A percentile compares a stretch with the other conserved stretches of the same genome.
Evolutionary conservation across 2,329 filamentous ascomycete genomes (phyloP).

Genomic region (Mycosphaerella arachidis): DNA sequence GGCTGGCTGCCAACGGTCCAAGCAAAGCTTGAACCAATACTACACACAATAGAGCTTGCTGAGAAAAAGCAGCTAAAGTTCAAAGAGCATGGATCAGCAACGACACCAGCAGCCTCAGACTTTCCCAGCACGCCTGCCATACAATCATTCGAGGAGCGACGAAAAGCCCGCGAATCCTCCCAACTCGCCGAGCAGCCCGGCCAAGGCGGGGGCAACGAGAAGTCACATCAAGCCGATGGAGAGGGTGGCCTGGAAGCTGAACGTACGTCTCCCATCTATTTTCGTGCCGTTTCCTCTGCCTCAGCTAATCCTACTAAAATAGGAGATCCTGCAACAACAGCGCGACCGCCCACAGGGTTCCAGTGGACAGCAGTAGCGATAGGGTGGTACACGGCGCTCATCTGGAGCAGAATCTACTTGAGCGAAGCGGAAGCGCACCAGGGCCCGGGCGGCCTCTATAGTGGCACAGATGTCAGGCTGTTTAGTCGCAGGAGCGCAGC

Average conservation of each 20-base stretch:
- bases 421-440: slow-evolving; percentile 80
- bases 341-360: slow-evolving; percentile 5
- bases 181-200: slow-evolving; percentile 11
- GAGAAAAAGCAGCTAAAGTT: slow-evolving; percentile 12
- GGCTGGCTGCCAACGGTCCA: slow-evolving; percentile 85
- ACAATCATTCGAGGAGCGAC: background rate
- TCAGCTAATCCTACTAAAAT: background rate
- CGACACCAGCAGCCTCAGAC: slow-evolving; percentile 5
- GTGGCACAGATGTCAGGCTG: slow-evolving; percentile 78
- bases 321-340: slow-evolving; percentile 5
- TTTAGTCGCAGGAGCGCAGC: slow-evolving; percentile 74
- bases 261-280: slow-evolving; percentile 8
- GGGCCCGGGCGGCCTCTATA: slow-evolving; percentile 82
- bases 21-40: slow-evolving; percentile 68
- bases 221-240: slow-evolving; percentile 13
- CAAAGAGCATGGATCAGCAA: slow-evolving; percentile 7
- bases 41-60: slow-evolving; percentile 15
- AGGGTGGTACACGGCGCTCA: slow-evolving; percentile 90
- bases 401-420: slow-evolving; percentile 91
- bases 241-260: slow-evolving; percentile 11
- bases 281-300: background rate
- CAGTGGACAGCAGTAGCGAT: slow-evolving; percentile 39
- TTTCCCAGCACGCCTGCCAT: slow-evolving; percentile 6
- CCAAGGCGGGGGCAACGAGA: slow-evolving; percentile 3
- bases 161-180: slow-evolving; percentile 15